These are phyloP conservation scores for Oenanthe sinensis DNA, from an alignment of 129 eudicot genomes.

Conservation along the genomic window DNA sequence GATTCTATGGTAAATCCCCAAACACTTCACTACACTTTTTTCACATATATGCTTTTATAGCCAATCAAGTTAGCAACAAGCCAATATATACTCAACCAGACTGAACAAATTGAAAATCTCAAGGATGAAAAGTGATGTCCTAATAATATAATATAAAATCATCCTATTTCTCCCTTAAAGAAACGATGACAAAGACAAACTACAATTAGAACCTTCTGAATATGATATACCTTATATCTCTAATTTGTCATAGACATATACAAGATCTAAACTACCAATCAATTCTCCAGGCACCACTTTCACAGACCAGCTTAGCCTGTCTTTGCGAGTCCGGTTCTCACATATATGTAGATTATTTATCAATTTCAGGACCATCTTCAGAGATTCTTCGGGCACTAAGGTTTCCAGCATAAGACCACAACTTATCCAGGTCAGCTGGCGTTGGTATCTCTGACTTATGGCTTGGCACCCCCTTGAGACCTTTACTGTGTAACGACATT, in stretches of 20 bases:
- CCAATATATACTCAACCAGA: neutral
- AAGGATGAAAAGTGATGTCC: neutral
- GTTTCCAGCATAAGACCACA: constrained; percentile 68
- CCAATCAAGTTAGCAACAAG: neutral
- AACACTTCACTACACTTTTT: neutral
- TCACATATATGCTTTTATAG: neutral
- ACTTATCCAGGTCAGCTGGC: constrained; percentile 55
- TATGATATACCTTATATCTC: constrained; percentile 5
- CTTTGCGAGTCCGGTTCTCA: constrained; percentile 4
- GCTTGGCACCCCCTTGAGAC: constrained; percentile 22
- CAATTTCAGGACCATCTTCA: constrained; percentile 71
- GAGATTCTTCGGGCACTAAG: constrained; percentile 49
- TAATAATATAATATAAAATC: neutral
- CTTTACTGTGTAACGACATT: constrained; percentile 23
- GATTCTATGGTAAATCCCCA: too few species aligned
- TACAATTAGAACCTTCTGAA: constrained; percentile 9
- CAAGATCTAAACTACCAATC: constrained; percentile 10
- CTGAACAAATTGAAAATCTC: neutral
- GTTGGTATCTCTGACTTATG: constrained; percentile 31
- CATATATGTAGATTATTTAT: constrained; percentile 18
- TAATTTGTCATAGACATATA: constrained; percentile 13
- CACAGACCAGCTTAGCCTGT: neutral
- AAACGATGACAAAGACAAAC: neutral
- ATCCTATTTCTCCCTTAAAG: neutral
- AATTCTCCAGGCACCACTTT: constrained; percentile 2